Percentiles rank a stretch among this genome's conserved stretches.
Conservation (phyloP, 2,329 filamentous ascomycete species). For the Gnomoniopsis sp. region DNA sequence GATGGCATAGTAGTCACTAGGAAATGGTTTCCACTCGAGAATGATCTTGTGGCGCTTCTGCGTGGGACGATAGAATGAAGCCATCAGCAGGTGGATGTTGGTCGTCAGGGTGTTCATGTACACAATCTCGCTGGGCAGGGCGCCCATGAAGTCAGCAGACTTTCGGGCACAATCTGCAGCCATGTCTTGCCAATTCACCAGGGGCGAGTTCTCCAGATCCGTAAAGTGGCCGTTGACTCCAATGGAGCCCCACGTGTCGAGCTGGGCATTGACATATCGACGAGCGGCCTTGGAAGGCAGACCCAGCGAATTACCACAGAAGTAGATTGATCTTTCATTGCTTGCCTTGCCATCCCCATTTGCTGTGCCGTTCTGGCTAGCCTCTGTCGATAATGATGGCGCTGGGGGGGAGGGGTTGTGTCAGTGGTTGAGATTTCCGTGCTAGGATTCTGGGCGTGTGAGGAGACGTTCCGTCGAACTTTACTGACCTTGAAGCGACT, state of each 20-base stretch:
- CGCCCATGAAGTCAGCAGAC: constrained; percentile 73
- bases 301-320: constrained; percentile 87
- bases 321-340: constrained; percentile 57
- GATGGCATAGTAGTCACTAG: constrained; percentile 82
- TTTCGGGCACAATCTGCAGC: constrained; percentile 70
- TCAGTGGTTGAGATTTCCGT: not conserved
- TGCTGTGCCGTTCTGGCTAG: not conserved
- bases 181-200: constrained; percentile 73
- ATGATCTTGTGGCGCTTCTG: constrained; percentile 70
- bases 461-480: not conserved
- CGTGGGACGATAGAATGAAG: constrained; percentile 76
- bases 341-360: not conserved
- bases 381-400: not conserved
- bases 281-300: constrained; percentile 71
- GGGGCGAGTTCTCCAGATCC: constrained; percentile 61
- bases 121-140: constrained; percentile 68
- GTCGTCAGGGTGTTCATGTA: constrained; percentile 85
- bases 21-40: constrained; percentile 87
- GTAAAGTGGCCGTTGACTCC: constrained; percentile 83
- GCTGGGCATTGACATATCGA: constrained; percentile 65
- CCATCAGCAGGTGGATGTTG: constrained; percentile 79
- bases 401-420: not conserved
- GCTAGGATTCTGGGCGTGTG: not conserved
- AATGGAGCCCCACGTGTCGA: constrained; percentile 80
- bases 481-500: constrained; percentile 40